Percentiles rank a stretch among this genome's conserved stretches.
Conservation (phyloP, 2,329 filamentous ascomycete species). For the Didymella pinodella region DNA sequence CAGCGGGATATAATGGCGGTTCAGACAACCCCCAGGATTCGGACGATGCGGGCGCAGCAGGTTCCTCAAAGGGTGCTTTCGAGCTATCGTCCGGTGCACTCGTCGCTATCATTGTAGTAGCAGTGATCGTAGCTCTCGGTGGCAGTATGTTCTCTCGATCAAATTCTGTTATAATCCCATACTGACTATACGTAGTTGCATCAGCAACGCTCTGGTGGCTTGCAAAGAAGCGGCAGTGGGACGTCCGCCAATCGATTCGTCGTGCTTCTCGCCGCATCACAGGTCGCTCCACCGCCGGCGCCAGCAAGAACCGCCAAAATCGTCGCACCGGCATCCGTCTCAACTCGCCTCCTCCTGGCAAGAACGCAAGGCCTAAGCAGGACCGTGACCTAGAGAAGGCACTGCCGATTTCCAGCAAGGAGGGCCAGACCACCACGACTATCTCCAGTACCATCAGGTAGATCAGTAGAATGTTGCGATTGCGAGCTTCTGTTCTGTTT, state of each 20-base stretch:
- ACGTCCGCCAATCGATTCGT: conserved; percentile 73
- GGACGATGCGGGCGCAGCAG: conserved; percentile 68
- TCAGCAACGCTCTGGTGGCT: conserved; percentile 76
- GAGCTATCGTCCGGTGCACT: conserved; percentile 73
- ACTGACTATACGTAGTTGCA: conserved; percentile 58
- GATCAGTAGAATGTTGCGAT: not conserved
- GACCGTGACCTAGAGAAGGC: conserved; percentile 49
- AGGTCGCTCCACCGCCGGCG: conserved; percentile 45
- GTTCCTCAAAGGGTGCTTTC: conserved; percentile 66
- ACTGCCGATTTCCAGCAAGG: conserved; percentile 32
- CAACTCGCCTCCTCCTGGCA: conserved; percentile 44
- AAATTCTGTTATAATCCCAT: not conserved
- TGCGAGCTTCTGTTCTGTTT: not conserved
- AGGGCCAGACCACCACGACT: conserved; percentile 43
- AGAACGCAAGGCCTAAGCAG: conserved; percentile 28
- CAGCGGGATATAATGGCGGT: conserved; percentile 48
- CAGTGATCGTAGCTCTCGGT: conserved; percentile 66
- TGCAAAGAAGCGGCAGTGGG: conserved; percentile 87
- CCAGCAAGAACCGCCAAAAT: conserved; percentile 43
- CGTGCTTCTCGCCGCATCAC: conserved; percentile 64
- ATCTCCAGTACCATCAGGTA: conserved; percentile 43
- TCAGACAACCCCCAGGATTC: conserved; percentile 48
- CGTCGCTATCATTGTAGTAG: conserved; percentile 78
- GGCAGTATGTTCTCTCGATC: conserved; percentile 65
- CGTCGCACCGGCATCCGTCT: conserved; percentile 48